Evolutionary conservation across 2,329 filamentous ascomycete species (phyloP).

Genomic region (Xylariaceae sp.): DNA sequence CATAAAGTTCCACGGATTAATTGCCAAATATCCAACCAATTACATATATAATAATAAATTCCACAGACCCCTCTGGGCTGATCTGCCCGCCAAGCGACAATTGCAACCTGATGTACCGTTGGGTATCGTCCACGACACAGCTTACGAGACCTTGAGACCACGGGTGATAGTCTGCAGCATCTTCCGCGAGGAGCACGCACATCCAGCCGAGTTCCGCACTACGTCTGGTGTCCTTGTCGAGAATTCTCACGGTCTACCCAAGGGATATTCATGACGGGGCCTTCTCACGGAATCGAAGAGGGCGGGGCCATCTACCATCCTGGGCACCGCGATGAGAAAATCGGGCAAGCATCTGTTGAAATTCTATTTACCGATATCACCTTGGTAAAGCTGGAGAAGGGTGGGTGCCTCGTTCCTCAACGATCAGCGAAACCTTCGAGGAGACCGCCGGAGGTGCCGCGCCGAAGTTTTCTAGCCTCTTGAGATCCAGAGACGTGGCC

Average conservation of each 20-base stretch:
- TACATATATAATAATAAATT: slow-evolving; percentile 5
- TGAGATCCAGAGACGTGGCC: slow-evolving; percentile 3
- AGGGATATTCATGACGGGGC: slow-evolving; percentile 5
- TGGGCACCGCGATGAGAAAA: neutral
- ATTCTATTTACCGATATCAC: slow-evolving; percentile 5
- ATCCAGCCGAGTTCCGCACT: slow-evolving; percentile 3
- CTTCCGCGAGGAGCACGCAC: slow-evolving; percentile 1
- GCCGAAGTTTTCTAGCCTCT: slow-evolving; percentile 3
- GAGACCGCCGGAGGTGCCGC: neutral
- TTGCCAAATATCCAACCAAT: slow-evolving; percentile 4
- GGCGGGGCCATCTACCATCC: slow-evolving; percentile 3
- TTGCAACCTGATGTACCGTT: slow-evolving; percentile 1
- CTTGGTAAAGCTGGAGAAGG: slow-evolving; percentile 4
- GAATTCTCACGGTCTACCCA: slow-evolving; percentile 3
- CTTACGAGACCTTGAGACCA: slow-evolving; percentile 5
- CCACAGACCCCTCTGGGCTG: slow-evolving; percentile 3
- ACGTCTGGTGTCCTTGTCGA: slow-evolving; percentile 6
- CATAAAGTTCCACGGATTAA: slow-evolving; percentile 4
- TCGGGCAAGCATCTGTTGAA: slow-evolving; percentile 4
- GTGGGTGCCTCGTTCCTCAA: slow-evolving; percentile 1
- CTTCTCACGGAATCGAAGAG: slow-evolving; percentile 5
- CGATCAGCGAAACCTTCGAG: slow-evolving; percentile 5
- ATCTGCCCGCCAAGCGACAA: slow-evolving; percentile 3
- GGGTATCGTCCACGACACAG: slow-evolving; percentile 2
- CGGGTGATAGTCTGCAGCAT: slow-evolving; percentile 5